These are phyloP conservation scores for Plasmodium chabaudi DNA, from an alignment of 169 alveolate species.

Conservation along the genomic window DNA sequence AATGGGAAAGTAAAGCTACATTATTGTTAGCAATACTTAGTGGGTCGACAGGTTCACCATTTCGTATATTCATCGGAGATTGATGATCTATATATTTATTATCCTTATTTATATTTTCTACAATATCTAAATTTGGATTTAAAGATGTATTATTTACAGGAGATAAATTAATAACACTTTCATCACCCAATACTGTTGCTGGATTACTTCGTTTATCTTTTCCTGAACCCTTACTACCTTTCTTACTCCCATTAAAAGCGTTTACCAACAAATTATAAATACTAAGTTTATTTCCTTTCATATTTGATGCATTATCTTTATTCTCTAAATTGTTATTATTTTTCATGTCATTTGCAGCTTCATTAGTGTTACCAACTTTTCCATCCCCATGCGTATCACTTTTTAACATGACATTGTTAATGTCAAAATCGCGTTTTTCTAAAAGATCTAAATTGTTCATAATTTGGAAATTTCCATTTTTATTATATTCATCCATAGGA, in stretches of 20 bases:
- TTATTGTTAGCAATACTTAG: no score
- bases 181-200: background rate
- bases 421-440: background rate
- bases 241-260: slow-evolving; percentile 59
- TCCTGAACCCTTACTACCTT: background rate
- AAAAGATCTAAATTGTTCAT: slow-evolving; percentile 1
- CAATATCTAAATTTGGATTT: no score
- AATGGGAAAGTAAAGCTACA: no score
- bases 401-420: slow-evolving; percentile 3
- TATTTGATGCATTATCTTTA: background rate
- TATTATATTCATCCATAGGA: slow-evolving; percentile 8
- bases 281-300: slow-evolving; percentile 14
- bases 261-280: slow-evolving; percentile 34
- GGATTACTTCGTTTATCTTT: background rate
- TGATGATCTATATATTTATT: no score
- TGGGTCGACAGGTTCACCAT: no score
- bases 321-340: background rate
- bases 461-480: slow-evolving; percentile 11
- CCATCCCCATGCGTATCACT: background rate
- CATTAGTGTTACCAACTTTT: background rate
- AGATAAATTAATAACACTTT: background rate
- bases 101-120: no score
- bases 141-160: background rate
- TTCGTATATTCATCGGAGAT: no score
- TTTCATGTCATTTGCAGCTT: background rate